Evolutionary conservation across 306 rosid species (phyloP).

Genomic region (Lathyrus oleraceus): DNA sequence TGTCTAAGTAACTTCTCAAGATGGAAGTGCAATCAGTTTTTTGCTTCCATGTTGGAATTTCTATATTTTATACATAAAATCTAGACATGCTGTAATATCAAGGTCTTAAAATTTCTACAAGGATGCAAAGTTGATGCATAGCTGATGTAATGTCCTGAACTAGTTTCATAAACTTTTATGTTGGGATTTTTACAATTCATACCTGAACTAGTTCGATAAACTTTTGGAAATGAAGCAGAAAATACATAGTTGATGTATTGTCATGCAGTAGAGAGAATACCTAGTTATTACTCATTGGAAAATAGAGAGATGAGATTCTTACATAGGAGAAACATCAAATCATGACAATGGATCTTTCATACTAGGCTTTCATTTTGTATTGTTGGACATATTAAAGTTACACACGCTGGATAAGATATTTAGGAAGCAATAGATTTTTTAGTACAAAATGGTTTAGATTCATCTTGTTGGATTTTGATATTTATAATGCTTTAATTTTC

Average conservation of each 20-base stretch:
- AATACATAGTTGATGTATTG: conserved; percentile 84
- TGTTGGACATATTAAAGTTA: conserved; percentile 93
- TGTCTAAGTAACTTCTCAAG: conserved; percentile 83
- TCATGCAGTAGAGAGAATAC: conserved; percentile 63
- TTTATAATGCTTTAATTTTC: conserved; percentile 21
- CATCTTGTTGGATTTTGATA: conserved; percentile 38
- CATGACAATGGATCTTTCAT: conserved; percentile 10
- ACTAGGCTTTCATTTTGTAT: conserved; percentile 93
- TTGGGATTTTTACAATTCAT: conserved; percentile 22
- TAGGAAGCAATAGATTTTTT: conserved; percentile 56
- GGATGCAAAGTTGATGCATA: too few relatives aligned
- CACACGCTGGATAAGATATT: conserved; percentile 59
- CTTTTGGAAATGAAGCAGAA: conserved; percentile 93
- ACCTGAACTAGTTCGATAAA: conserved; percentile 96
- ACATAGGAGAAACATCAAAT: too few relatives aligned
- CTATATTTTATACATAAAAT: too few relatives aligned
- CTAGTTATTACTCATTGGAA: conserved; percentile 16
- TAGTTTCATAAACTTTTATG: too few relatives aligned
- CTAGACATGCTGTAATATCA: conserved; percentile 42
- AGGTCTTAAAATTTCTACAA: conserved; percentile 15
- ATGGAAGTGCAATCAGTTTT: conserved; percentile 60
- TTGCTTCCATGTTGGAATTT: conserved; percentile 64
- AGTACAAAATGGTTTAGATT: conserved; percentile 69
- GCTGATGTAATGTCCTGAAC: too few relatives aligned
- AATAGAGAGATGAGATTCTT: conserved; percentile 15